phyloP scores from a whole-genome alignment of 176 grass and related monocot genomes.

The Calamus simplicifolius region DNA sequence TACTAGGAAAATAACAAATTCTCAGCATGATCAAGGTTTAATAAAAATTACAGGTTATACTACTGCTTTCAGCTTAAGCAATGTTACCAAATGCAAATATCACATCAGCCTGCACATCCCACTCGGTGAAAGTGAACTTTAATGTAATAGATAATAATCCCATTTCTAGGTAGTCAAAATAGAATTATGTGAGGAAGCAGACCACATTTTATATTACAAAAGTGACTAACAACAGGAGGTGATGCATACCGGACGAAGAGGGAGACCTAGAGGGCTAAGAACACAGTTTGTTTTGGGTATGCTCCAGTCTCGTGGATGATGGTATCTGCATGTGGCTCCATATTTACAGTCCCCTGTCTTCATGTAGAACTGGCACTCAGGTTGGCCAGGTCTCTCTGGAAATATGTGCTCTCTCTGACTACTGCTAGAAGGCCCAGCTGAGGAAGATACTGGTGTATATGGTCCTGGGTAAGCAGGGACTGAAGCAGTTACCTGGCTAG shows the following conservation, averaged over 20 bases:
- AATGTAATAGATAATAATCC: too few species aligned
- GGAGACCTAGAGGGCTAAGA: slow-evolving; percentile 53
- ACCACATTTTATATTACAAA: background rate
- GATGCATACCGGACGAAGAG: slow-evolving; percentile 60
- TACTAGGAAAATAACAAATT: too few species aligned
- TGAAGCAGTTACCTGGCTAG: slow-evolving; percentile 33
- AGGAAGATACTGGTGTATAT: slow-evolving; percentile 35
- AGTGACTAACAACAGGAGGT: background rate
- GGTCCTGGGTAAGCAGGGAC: slow-evolving; percentile 29
- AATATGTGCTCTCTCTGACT: slow-evolving; percentile 37
- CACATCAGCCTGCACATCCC: too few species aligned
- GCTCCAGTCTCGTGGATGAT: slow-evolving; percentile 51
- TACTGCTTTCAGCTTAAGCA: too few species aligned
- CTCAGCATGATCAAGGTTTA: too few species aligned
- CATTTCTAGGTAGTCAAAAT: too few species aligned
- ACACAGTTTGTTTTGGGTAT: slow-evolving; percentile 33
- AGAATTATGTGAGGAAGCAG: too few species aligned
- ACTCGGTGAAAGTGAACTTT: too few species aligned
- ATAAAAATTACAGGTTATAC: too few species aligned
- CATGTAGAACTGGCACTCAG: slow-evolving; percentile 74
- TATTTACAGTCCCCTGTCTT: slow-evolving; percentile 69
- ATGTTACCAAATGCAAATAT: too few species aligned
- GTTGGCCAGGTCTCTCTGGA: slow-evolving; percentile 64
- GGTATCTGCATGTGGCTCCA: slow-evolving; percentile 56
- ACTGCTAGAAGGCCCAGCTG: slow-evolving; percentile 29